phyloP scores from a whole-genome alignment of 352 stramenopile species.

The Thalassiosira livingstoniorum region DNA sequence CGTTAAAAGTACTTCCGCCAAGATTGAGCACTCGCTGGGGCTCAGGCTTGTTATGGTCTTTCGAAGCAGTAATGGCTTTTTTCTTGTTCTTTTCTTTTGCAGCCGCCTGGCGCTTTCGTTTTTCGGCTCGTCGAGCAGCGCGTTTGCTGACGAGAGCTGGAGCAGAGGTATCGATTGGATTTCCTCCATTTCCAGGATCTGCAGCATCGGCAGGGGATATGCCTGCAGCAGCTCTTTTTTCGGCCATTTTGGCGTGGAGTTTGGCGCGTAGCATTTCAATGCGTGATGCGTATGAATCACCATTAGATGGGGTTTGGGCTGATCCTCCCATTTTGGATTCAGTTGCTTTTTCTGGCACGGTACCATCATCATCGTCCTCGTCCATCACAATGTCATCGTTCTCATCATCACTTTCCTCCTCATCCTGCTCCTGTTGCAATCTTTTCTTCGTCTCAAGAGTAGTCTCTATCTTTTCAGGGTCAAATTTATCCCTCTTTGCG shows the following conservation, averaged over 20 bases:
- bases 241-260: constrained; percentile 77
- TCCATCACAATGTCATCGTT: constrained; percentile 24
- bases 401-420: constrained; percentile 31
- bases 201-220: constrained; percentile 25
- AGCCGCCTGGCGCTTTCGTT: constrained; percentile 72
- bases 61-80: constrained; percentile 17
- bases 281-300: constrained; percentile 62
- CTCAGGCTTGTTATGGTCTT: constrained; percentile 8
- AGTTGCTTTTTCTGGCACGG: constrained; percentile 16
- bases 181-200: neutral
- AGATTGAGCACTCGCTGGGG: constrained; percentile 33
- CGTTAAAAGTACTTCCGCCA: constrained; percentile 46
- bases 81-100: constrained; percentile 58
- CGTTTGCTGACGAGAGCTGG: constrained; percentile 78
- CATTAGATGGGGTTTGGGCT: constrained; percentile 4
- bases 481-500: constrained; percentile 76
- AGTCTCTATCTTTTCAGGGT: constrained; percentile 68
- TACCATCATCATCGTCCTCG: constrained; percentile 35
- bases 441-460: constrained; percentile 74
- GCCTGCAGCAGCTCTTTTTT: constrained; percentile 58
- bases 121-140: constrained; percentile 77
- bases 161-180: constrained; percentile 41
- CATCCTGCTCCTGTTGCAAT: constrained; percentile 48
- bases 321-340: neutral
- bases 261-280: constrained; percentile 82